Evolutionary conservation across 108 stramenopile genomes (phyloP), one percentile per base, ranked within the genome.

Genomic region (Aurantiochytrium sp.): DNA sequence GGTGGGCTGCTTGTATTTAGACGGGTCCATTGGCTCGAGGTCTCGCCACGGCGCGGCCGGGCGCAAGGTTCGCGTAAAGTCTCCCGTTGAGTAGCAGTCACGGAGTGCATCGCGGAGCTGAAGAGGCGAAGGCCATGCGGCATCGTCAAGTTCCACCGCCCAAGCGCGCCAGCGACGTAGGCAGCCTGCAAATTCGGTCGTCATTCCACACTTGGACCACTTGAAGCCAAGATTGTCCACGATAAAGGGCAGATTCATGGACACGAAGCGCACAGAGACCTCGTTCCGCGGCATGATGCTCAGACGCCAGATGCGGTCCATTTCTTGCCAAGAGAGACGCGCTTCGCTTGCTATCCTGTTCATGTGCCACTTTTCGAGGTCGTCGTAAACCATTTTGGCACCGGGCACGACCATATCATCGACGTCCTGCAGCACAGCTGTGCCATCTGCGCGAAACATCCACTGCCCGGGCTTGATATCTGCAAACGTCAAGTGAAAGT

Each of bases 31-130:
- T 69, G 64, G 64, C 21, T 14, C 42, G 25, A 69, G 64, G 23
- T 83, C 76, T 23, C 76, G 76, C 76, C 76, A 83, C n/a, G 76
- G 76, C 4, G 76, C 76, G 10, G 76, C 43, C 14, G 76, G 76
- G 12, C 76, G 45, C 8, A 53, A 16, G 6, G 51, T 83, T 0
- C 51, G 45, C n/a, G 6, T 12, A 28, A 83, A 83, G 4, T 21
- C n/a, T 10, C 76, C 76, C 45, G 4, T 53, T 83, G 44, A 12
- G 28, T 53, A 53, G 76, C 76, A 83, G 45, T 23, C 51, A 35
- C 51, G 49, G 18, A 83, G 51, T 12, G 76, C 76, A 12, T 6
- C n/a, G 23, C 19, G 45, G 0, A 83, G 49, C 51, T 83, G 76
- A 14, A 12, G 12, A 6, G 76, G 76, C n/a, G 49, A 53, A 23